Base-by-base conservation (phyloP, 768 basidiomycete species). In the Phlebiopsis gigantea region DNA sequence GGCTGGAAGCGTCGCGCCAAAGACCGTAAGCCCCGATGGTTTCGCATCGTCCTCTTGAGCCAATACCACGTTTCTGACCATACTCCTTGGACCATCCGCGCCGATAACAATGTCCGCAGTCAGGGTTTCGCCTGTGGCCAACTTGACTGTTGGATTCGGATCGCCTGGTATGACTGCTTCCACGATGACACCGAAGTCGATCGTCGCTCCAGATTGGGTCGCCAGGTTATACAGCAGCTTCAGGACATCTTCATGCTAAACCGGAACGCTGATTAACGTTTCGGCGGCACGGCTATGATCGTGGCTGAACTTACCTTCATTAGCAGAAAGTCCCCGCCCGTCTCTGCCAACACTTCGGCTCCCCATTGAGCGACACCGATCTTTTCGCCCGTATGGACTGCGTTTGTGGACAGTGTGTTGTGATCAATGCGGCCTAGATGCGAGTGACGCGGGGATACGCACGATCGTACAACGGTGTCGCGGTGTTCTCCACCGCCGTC, bases 41-140 rank as follows among this genome's bases (percentile, higher is more conserved):
- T 62, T 55, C 0, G 63, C 62, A 49, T 68, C 65, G 21, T 71
- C 71, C 34, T 71, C 65, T 12, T 67, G 62, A 0, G 65, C 70
- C 12, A 71, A 55, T 2, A 79, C 65, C 1, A 69, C 62, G 22
- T 63, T 65, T 31, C 73, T 65, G 17, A 75, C 68, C 26, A 77
- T 21, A 19, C 82, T 82, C 15, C 70, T 65, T 43, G 71, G 71
- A 5, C 85, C 85, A 65, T 86, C 85, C 2, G 85, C 84, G 29
- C 80, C 84, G n/a, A 86, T 73, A 50, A 86, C 69, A 25, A 84
- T 67, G 64, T 87, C 82, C 17, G 77, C 79, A 15, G 61, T 62
- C 6, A 83, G 55, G 12, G 62, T 69, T 48, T 76, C 71, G 17
- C 81, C 82, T 30, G 66, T 71, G 22, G 74, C 73, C 21, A 77